These are phyloP conservation scores for Calycina herbarum DNA, from an alignment of 2,329 filamentous ascomycete species.

Conservation along the genomic window DNA sequence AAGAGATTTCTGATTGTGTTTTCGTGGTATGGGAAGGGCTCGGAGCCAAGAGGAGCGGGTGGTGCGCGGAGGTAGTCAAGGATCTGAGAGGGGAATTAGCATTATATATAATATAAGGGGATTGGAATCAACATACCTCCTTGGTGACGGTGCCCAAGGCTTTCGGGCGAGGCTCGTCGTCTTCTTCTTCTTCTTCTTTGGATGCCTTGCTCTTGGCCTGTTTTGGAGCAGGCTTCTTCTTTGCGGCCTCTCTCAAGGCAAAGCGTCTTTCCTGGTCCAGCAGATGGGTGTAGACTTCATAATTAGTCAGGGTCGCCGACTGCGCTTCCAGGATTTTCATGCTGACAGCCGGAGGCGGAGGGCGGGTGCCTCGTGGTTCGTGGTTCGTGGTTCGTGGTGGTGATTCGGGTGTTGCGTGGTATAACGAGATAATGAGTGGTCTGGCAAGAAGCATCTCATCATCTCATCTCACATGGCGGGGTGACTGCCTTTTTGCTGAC, in stretches of 20 bases:
- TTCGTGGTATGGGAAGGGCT: slow-evolving; percentile 47
- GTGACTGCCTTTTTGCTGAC: slow-evolving; percentile 12
- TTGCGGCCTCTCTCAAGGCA: neutral
- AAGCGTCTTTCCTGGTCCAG: slow-evolving; percentile 54
- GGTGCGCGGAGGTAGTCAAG: slow-evolving; percentile 57
- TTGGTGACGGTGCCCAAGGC: slow-evolving; percentile 62
- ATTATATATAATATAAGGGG: neutral
- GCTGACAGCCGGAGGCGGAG: neutral
- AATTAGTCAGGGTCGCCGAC: slow-evolving; percentile 69
- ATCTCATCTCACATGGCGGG: neutral
- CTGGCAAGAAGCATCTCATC: neutral
- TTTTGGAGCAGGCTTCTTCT: too few relatives aligned
- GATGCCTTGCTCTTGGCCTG: slow-evolving; percentile 6
- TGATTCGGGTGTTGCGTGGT: neutral
- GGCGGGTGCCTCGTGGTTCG: neutral
- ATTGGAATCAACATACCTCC: slow-evolving; percentile 53
- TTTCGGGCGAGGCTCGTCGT: slow-evolving; percentile 42
- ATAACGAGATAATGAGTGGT: neutral
- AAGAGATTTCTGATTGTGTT: slow-evolving; percentile 55
- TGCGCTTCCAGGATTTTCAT: slow-evolving; percentile 73
- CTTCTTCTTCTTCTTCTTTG: slow-evolving; percentile 13
- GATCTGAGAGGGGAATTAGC: slow-evolving; percentile 45
- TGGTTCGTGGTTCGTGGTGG: neutral
- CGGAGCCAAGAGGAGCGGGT: slow-evolving; percentile 52
- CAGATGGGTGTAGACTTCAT: slow-evolving; percentile 69